phyloP scores from a whole-genome alignment of 2,329 filamentous ascomycete genomes.

The Xylaria sp. region DNA sequence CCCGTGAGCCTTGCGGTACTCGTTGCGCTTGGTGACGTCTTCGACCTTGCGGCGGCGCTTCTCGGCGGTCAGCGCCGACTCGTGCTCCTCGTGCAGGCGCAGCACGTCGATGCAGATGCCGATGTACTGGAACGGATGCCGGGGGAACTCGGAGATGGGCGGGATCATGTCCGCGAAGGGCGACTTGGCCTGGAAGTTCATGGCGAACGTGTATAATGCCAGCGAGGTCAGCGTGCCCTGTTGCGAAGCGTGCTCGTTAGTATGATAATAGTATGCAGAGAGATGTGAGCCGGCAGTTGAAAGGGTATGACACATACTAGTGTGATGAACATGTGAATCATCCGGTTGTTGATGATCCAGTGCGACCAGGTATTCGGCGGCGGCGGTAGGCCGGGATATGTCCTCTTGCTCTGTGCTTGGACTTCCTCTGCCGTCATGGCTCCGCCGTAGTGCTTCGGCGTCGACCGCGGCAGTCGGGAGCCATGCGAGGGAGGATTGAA shows the following conservation, averaged over 20 bases:
- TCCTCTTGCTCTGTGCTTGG: constrained; percentile 67
- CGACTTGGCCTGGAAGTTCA: constrained; percentile 80
- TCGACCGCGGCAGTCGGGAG: constrained; percentile 61
- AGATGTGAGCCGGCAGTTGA: background rate
- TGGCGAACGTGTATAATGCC: constrained; percentile 73
- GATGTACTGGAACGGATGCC: constrained; percentile 71
- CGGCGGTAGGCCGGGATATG: constrained; percentile 90
- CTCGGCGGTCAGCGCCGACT: constrained; percentile 70
- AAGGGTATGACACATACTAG: constrained; percentile 64
- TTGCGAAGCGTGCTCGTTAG: constrained; percentile 10
- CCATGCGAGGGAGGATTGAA: constrained; percentile 94
- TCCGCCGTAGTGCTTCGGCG: constrained; percentile 76
- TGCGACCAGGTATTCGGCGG: constrained; percentile 80
- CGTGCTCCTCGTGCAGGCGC: constrained; percentile 75
- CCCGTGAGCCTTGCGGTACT: constrained; percentile 86
- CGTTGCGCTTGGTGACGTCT: constrained; percentile 84
- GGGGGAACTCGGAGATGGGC: constrained; percentile 68
- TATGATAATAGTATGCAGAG: background rate
- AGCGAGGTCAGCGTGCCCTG: constrained; percentile 72
- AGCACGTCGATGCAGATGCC: constrained; percentile 73
- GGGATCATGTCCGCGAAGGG: constrained; percentile 82
- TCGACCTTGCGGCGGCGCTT: constrained; percentile 76
- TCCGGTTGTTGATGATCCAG: constrained; percentile 80
- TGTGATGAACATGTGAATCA: constrained; percentile 81
- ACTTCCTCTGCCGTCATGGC: constrained; percentile 69